Evolutionary conservation across 495 filamentous ascomycete genomes (phyloP).

Genomic region (Xeromyces bisporus): DNA sequence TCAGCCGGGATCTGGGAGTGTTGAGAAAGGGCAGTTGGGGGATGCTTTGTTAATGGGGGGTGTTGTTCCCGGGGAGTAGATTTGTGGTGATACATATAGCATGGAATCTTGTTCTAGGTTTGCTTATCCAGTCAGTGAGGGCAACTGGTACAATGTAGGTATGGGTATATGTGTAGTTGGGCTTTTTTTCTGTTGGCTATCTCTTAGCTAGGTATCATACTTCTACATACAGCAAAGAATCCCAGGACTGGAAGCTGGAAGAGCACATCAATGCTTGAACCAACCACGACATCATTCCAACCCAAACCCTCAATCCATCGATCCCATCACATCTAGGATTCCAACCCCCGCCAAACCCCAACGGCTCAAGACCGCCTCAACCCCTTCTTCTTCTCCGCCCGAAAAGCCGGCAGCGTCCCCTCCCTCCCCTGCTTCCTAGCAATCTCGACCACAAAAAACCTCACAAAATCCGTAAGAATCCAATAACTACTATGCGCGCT

Average conservation of each 20-base stretch:
- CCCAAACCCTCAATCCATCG: too few species aligned
- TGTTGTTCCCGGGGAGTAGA: conserved; percentile 3
- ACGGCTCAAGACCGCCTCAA: conserved; percentile 24
- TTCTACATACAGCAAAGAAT: too few species aligned
- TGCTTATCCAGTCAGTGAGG: too few species aligned
- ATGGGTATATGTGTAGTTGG: too few species aligned
- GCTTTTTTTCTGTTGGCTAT: too few species aligned
- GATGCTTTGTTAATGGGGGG: conserved; percentile 48
- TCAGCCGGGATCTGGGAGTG: conserved; percentile 34
- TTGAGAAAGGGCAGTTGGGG: conserved; percentile 35
- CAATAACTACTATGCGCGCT: conserved; percentile 95
- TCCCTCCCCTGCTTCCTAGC: conserved; percentile 55
- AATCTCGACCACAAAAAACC: conserved; percentile 75
- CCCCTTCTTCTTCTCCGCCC: conserved; percentile 55
- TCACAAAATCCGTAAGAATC: conserved; percentile 66
- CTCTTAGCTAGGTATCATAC: too few species aligned
- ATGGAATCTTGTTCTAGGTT: neutral
- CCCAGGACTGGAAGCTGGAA: too few species aligned
- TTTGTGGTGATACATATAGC: conserved; percentile 3
- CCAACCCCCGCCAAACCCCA: too few species aligned
- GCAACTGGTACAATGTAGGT: too few species aligned
- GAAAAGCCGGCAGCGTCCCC: conserved; percentile 48
- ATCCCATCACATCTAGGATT: too few species aligned
- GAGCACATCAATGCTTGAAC: too few species aligned
- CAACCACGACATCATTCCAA: too few species aligned